Base-by-base conservation (phyloP, 345 rosid genomes). In the Euphorbia pulcherrima region DNA sequence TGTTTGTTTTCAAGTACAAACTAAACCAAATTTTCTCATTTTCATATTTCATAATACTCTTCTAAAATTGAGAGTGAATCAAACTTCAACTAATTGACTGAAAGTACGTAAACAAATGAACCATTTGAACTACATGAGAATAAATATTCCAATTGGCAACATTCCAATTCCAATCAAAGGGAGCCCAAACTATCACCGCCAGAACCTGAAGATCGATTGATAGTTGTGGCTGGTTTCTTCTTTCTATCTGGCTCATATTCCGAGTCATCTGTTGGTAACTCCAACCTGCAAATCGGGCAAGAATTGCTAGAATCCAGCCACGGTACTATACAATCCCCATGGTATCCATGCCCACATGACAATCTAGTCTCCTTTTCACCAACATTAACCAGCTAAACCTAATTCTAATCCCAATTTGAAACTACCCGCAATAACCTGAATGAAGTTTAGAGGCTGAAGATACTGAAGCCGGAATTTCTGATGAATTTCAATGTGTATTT, bases 301-400 rank as follows among this genome's bases (percentile, higher is more conserved):
- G 94, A 80, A 73, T 88, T 88, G 73, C 90, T 86, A 65, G 90
- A 79, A 13, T 76, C 85, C 69, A 88, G 58, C 94, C 94, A 88
- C 13, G 88, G 89, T 39, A 88, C 74, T 28, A 88, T 86, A 75
- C 94, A 88, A 12, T 78, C 79, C 24, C 81, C 83, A n/a, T 86
- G 94, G 75, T 84, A 88, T 26, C 83, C 79, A 70, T 86, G 94
- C 3, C 84, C 90, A 77, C 94, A 86, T 0, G 89, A 88, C 40
- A 88, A 60, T 74, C 82, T 83, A 73, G 78, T 88, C 23, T 75
- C 85, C 9, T 24, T 81, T 62, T 84, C 96, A 41, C 90, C 89
- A 20, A 72, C 75, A 54, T 59, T 78, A 29, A 85, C 80, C 65
- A 50, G n/a, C n/a, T n/a, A n/a, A n/a, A n/a, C n/a, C n/a, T n/a